Percentiles rank a stretch among this genome's conserved stretches.
These are phyloP conservation scores for Schizophyllum commune DNA, from an alignment of 1,284 basidiomycete species.

Conservation along the genomic window DNA sequence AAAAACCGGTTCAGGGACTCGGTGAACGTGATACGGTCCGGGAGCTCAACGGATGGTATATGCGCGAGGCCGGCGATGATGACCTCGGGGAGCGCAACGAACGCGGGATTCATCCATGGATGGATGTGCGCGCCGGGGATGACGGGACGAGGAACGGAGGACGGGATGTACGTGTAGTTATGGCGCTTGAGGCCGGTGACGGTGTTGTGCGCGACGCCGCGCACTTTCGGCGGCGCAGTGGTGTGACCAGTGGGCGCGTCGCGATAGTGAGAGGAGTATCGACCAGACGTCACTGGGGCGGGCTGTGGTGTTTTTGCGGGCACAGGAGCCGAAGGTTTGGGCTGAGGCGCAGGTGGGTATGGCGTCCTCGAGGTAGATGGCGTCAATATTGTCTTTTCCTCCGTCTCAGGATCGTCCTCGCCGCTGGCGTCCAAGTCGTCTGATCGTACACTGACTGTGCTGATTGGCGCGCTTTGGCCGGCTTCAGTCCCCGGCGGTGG, in stretches of 20 bases:
- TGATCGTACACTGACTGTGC: too few relatives aligned
- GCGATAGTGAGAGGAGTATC: background rate
- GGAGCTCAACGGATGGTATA: conserved; percentile 52
- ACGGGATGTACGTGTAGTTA: conserved; percentile 17
- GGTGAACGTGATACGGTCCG: conserved; percentile 45
- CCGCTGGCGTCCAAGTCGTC: background rate
- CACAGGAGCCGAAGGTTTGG: background rate
- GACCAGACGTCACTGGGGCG: background rate
- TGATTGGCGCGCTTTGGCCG: background rate
- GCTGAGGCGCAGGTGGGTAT: background rate
- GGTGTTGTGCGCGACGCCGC: background rate
- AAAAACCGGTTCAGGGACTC: conserved; percentile 42
- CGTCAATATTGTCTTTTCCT: background rate
- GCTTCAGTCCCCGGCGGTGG: background rate
- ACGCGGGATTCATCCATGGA: conserved; percentile 50
- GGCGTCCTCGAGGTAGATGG: too few relatives aligned
- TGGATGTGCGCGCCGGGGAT: conserved; percentile 26
- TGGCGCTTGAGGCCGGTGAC: background rate
- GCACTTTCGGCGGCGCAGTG: background rate
- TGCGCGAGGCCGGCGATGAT: conserved; percentile 39
- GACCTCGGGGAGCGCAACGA: conserved; percentile 49
- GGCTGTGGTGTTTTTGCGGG: background rate
- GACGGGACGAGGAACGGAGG: conserved; percentile 17
- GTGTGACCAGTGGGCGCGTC: background rate
- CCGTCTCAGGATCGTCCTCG: background rate